phyloP scores from a whole-genome alignment of 306 rosid genomes.

The Cucumis melo region DNA sequence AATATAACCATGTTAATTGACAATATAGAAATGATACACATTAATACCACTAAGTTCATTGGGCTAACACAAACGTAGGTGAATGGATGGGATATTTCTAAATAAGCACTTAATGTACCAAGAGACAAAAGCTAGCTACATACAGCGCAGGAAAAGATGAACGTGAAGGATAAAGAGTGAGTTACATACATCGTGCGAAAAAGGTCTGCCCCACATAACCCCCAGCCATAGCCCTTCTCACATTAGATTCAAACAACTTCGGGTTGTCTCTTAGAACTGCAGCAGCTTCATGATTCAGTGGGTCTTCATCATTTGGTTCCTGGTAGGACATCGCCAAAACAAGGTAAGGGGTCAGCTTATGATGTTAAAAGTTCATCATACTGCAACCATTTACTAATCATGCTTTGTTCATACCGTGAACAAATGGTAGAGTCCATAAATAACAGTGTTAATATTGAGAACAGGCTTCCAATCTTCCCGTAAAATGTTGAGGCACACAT shows the following conservation, averaged over 20 bases:
- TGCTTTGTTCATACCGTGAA: slow-evolving; percentile 41
- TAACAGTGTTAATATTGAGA: slow-evolving; percentile 66
- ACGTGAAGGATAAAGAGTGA: neutral
- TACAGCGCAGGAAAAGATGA: slow-evolving; percentile 1
- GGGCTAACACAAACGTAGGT: neutral
- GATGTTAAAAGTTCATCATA: neutral
- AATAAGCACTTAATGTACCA: neutral
- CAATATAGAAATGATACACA: neutral
- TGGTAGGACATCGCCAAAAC: slow-evolving; percentile 13
- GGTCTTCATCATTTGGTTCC: slow-evolving; percentile 94
- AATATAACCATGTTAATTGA: neutral
- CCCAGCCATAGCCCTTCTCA: slow-evolving; percentile 85
- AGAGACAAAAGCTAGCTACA: neutral
- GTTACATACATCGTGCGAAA: slow-evolving; percentile 61
- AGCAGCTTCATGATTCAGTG: slow-evolving; percentile 89
- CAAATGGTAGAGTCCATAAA: slow-evolving; percentile 83
- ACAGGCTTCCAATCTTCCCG: slow-evolving; percentile 99
- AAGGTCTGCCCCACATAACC: slow-evolving; percentile 80
- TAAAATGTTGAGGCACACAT: slow-evolving; percentile 84
- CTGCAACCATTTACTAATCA: neutral
- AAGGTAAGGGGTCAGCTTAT: neutral
- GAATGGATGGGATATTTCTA: neutral
- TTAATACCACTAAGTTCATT: neutral
- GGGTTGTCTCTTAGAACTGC: slow-evolving; percentile 79
- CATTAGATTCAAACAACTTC: slow-evolving; percentile 62